phyloP scores from a whole-genome alignment of 1,284 basidiomycete species.

The Leccinum solheimii region DNA sequence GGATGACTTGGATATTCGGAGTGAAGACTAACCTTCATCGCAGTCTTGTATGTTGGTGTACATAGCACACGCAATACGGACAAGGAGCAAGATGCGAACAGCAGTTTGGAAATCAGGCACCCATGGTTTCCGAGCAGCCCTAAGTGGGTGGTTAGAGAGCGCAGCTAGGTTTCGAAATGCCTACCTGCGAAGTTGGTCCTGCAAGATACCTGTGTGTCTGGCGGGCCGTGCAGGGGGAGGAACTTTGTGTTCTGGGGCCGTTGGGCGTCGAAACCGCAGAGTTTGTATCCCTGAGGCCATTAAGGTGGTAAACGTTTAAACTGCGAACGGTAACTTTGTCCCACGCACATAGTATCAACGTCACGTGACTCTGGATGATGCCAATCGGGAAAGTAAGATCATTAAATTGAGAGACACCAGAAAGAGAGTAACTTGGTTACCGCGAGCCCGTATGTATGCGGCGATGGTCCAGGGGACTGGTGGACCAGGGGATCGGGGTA shows the following conservation, averaged over 20 bases:
- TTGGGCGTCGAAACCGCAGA: slow-evolving; percentile 58
- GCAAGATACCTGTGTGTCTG: slow-evolving; percentile 66
- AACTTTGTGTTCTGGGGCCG: slow-evolving; percentile 34
- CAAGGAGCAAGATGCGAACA: slow-evolving; percentile 78
- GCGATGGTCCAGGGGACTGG: background rate
- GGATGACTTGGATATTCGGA: background rate
- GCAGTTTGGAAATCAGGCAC: slow-evolving; percentile 81
- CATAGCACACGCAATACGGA: slow-evolving; percentile 89
- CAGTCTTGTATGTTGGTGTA: slow-evolving; percentile 96
- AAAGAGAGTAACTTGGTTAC: too few relatives aligned
- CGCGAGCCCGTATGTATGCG: too few relatives aligned
- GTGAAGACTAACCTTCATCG: slow-evolving; percentile 77
- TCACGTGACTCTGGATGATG: slow-evolving; percentile 19
- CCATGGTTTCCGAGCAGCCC: slow-evolving; percentile 76
- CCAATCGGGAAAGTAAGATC: background rate
- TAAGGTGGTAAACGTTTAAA: background rate
- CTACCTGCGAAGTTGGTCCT: slow-evolving; percentile 74
- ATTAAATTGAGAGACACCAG: too few relatives aligned
- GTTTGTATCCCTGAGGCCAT: slow-evolving; percentile 46
- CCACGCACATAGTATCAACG: background rate
- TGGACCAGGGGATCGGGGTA: background rate
- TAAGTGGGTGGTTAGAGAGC: slow-evolving; percentile 29
- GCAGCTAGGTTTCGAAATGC: slow-evolving; percentile 9
- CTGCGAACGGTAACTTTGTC: background rate
- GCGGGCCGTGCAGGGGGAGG: slow-evolving; percentile 31